Conservation (phyloP, 1,284 basidiomycete species). For the Takashimella koratensis region DNA sequence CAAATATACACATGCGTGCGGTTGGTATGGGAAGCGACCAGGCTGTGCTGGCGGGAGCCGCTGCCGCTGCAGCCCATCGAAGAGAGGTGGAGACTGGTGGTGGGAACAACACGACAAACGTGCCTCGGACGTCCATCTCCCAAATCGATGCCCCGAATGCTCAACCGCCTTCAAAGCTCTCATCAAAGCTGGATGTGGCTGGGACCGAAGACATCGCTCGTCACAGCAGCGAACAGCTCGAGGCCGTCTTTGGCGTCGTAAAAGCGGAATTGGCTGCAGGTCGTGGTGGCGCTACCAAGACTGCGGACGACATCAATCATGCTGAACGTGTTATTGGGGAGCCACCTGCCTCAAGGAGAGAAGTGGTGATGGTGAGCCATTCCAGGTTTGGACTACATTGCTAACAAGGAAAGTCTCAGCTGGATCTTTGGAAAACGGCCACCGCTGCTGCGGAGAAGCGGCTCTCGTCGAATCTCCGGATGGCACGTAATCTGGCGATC, state of each 20-base stretch:
- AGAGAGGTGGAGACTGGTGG: slow-evolving; percentile 26
- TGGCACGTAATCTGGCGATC: slow-evolving; percentile 75
- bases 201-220: slow-evolving; percentile 30
- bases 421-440: slow-evolving; percentile 61
- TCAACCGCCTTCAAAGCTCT: slow-evolving; percentile 4
- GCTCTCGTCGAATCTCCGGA: slow-evolving; percentile 67
- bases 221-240: slow-evolving; percentile 50
- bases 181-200: slow-evolving; percentile 29
- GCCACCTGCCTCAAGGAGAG: background rate
- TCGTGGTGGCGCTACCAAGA: slow-evolving; percentile 20
- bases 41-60: slow-evolving; percentile 71
- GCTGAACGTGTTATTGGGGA: background rate
- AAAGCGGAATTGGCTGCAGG: slow-evolving; percentile 69
- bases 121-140: background rate
- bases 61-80: slow-evolving; percentile 71
- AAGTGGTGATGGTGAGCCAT: background rate
- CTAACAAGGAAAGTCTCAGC: slow-evolving; percentile 54
- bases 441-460: slow-evolving; percentile 59
- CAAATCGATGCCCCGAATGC: background rate
- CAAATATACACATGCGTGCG: slow-evolving; percentile 77
- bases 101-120: background rate
- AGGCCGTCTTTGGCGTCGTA: slow-evolving; percentile 77
- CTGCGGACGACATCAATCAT: background rate
- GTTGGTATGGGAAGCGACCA: slow-evolving; percentile 64
- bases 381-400: background rate